Conservation (phyloP, 1,139 yeast species). For the Groenewaldozyma sp. region DNA sequence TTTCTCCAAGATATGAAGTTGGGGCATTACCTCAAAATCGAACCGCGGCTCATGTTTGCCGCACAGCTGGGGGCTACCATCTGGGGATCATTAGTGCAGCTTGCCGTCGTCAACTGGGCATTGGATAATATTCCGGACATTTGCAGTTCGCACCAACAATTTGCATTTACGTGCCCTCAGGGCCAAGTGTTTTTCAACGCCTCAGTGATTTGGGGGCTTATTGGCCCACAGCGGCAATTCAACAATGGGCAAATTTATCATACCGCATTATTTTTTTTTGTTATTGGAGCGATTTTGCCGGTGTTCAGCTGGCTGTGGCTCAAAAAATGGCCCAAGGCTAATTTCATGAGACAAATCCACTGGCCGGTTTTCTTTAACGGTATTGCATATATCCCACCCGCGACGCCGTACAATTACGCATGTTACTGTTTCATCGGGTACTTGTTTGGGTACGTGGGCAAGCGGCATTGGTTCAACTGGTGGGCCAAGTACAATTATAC, state of each 20-base stretch:
- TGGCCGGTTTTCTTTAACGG: constrained; percentile 48
- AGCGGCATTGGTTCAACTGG: constrained; percentile 47
- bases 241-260: constrained; percentile 31
- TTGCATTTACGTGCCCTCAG: constrained; percentile 42
- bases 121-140: constrained; percentile 37
- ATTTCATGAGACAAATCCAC: constrained; percentile 34
- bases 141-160: constrained; percentile 39
- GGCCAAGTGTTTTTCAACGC: constrained; percentile 45
- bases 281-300: constrained; percentile 40
- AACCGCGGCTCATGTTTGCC: constrained; percentile 51
- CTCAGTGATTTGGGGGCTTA: constrained; percentile 57
- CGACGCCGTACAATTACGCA: constrained; percentile 43
- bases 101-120: constrained; percentile 41
- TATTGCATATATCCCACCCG: constrained; percentile 44
- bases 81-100: constrained; percentile 30
- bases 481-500: constrained; percentile 58
- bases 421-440: constrained; percentile 43
- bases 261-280: constrained; percentile 36
- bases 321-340: constrained; percentile 40
- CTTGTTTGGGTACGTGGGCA: constrained; percentile 43
- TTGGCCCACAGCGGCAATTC: constrained; percentile 48
- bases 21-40: constrained; percentile 54
- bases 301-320: constrained; percentile 39
- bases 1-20: constrained; percentile 51
- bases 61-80: constrained; percentile 38